Evolutionary conservation across 495 filamentous ascomycete genomes (phyloP).

Genomic region (Podospora comata): DNA sequence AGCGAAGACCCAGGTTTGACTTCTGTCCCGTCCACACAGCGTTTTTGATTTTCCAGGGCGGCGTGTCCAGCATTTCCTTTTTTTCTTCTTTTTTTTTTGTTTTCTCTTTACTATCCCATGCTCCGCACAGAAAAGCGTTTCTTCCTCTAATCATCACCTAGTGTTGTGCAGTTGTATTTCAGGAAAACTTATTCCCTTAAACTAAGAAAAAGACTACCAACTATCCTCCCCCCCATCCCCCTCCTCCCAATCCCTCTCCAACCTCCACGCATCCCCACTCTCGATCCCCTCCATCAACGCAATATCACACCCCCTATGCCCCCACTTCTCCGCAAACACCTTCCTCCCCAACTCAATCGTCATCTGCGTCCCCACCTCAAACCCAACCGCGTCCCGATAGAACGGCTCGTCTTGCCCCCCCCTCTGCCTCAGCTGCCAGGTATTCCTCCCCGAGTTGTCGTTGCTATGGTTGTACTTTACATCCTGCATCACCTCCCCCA

Average conservation of each 20-base stretch:
- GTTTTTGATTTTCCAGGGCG: too few species aligned
- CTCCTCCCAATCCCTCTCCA: conserved; percentile 39
- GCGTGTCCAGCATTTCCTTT: too few species aligned
- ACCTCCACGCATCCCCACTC: conserved; percentile 4
- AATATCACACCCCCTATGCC: conserved; percentile 16
- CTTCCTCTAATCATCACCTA: too few species aligned
- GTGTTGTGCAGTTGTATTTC: too few species aligned
- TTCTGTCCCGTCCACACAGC: too few species aligned
- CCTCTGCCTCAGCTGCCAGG: conserved; percentile 51
- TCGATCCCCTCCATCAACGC: conserved; percentile 8
- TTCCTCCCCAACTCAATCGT: conserved; percentile 15
- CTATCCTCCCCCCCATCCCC: conserved; percentile 16
- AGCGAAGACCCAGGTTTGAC: too few species aligned
- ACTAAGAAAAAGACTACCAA: conserved; percentile 13
- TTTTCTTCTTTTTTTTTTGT: too few species aligned
- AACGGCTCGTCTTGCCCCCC: conserved; percentile 1
- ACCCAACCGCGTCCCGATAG: conserved; percentile 13
- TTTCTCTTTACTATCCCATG: too few species aligned
- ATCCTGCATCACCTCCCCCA: conserved; percentile 37
- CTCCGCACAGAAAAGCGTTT: too few species aligned
- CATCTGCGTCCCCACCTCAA: conserved; percentile 14
- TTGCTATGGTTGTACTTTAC: conserved; percentile 31
- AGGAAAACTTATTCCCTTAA: too few species aligned
- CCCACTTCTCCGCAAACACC: conserved; percentile 21
- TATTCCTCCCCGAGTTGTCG: conserved; percentile 38